Evolutionary conservation across 2,329 filamentous ascomycete genomes (phyloP).

Genomic region (Nothophaeocryptopus gaeumannii): DNA sequence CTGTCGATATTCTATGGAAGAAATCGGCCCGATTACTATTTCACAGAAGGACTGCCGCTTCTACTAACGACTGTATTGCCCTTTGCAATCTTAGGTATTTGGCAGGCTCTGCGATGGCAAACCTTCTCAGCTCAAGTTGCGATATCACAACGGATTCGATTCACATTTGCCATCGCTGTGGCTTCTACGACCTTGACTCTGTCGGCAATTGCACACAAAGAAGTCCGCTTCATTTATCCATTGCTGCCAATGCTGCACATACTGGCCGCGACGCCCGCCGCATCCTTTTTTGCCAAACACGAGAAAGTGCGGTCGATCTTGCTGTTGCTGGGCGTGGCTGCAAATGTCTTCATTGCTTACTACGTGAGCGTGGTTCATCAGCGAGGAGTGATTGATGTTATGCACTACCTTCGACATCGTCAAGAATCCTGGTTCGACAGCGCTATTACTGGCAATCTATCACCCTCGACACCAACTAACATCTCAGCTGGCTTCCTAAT

Average conservation of each 20-base stretch:
- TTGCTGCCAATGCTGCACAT: slow-evolving; percentile 83
- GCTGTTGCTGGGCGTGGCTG: slow-evolving; percentile 52
- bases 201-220: slow-evolving; percentile 86
- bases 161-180: slow-evolving; percentile 55
- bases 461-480: slow-evolving; percentile 14
- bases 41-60: slow-evolving; percentile 83
- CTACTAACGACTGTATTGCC: slow-evolving; percentile 80
- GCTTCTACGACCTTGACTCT: slow-evolving; percentile 62
- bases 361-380: slow-evolving; percentile 79
- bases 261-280: slow-evolving; percentile 66
- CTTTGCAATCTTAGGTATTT: slow-evolving; percentile 67
- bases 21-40: slow-evolving; percentile 90
- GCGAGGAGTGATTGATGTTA: slow-evolving; percentile 71
- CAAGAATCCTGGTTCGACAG: slow-evolving; percentile 26
- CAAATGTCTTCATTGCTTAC: slow-evolving; percentile 68
- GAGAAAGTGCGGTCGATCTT: slow-evolving; percentile 49
- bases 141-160: slow-evolving; percentile 27
- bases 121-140: not conserved
- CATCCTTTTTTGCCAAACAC: slow-evolving; percentile 58
- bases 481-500: slow-evolving; percentile 75
- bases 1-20: slow-evolving; percentile 89
- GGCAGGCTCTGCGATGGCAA: slow-evolving; percentile 35
- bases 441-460: not conserved
- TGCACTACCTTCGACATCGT: slow-evolving; percentile 70
- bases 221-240: slow-evolving; percentile 95